Conservation (phyloP, 371 early-diverging fungal species). For the Encephalitozoon intestinalis region DNA sequence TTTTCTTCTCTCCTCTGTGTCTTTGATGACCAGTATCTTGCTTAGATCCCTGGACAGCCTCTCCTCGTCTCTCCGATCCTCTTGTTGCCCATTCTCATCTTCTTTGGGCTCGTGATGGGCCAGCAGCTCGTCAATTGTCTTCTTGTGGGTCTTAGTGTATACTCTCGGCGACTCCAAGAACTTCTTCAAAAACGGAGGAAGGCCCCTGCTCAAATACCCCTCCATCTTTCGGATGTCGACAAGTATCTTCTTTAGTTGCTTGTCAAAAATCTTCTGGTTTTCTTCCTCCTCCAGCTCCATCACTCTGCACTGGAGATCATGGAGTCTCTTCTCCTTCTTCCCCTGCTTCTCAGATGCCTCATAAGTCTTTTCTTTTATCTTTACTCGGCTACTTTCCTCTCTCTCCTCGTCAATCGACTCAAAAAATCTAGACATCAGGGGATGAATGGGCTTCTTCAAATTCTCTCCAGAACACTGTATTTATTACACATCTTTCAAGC, state of each 20-base stretch:
- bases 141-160: slow-evolving; percentile 8
- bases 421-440: slow-evolving; percentile 46
- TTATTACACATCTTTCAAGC: not conserved
- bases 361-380: slow-evolving; percentile 1
- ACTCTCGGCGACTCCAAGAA: slow-evolving; percentile 15
- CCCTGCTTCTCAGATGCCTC: not conserved
- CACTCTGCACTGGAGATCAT: slow-evolving; percentile 28
- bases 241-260: slow-evolving; percentile 51
- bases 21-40: slow-evolving; percentile 21
- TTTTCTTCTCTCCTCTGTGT: slow-evolving; percentile 5
- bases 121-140: slow-evolving; percentile 19
- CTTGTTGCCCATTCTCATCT: slow-evolving; percentile 14
- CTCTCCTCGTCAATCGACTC: slow-evolving; percentile 46
- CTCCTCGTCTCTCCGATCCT: slow-evolving; percentile 10
- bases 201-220: not conserved
- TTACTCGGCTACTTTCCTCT: slow-evolving; percentile 28
- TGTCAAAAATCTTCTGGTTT: slow-evolving; percentile 35
- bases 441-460: not conserved
- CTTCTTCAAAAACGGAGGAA: slow-evolving; percentile 15
- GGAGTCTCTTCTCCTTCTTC: slow-evolving; percentile 30
- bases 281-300: slow-evolving; percentile 16
- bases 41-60: slow-evolving; percentile 24
- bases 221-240: slow-evolving; percentile 34
- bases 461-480: not conserved
- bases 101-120: slow-evolving; percentile 10